Evolutionary conservation across 148 eudicot species (phyloP).

Genomic region (Fallopia convolvulus): DNA sequence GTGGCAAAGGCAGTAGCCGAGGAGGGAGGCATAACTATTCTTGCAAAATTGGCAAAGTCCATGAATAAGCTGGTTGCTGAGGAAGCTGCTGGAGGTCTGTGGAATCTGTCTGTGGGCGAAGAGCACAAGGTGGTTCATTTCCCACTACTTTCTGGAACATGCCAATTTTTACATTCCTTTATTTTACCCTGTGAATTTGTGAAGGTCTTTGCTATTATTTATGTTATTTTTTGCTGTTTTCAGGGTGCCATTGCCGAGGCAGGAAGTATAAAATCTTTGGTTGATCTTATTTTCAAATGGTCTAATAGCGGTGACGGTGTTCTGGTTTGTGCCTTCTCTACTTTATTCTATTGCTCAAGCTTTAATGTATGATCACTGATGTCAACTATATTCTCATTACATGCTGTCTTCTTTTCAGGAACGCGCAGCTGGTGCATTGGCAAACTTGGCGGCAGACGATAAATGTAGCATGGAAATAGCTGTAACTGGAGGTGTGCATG

Average conservation of each 20-base stretch:
- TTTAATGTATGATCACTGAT: neutral
- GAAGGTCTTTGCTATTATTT: neutral
- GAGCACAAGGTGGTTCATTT: conserved; percentile 78
- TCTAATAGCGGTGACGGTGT: conserved; percentile 85
- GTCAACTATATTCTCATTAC: neutral
- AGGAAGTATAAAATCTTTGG: conserved; percentile 85
- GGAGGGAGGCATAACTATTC: conserved; percentile 81
- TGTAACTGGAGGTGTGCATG: conserved; percentile 80
- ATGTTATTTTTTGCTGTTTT: conserved; percentile 12
- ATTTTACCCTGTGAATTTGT: too few relatives aligned
- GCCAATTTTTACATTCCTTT: neutral
- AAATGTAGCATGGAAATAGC: conserved; percentile 98
- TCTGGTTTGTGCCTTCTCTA: conserved; percentile 50
- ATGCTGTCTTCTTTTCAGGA: conserved; percentile 46
- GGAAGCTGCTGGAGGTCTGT: conserved; percentile 99
- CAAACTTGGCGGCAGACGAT: conserved; percentile 96
- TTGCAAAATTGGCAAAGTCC: conserved; percentile 76
- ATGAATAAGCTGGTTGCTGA: conserved; percentile 92
- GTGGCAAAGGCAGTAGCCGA: conserved; percentile 98
- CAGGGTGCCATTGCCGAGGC: conserved; percentile 95
- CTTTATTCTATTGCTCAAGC: neutral
- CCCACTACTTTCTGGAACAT: neutral
- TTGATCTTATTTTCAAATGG: conserved; percentile 94
- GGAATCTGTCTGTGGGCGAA: conserved; percentile 99
- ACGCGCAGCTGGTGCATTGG: conserved; percentile 99